Evolutionary conservation across 495 filamentous ascomycete species (phyloP).

Genomic region (Hypoxylon fuscum): DNA sequence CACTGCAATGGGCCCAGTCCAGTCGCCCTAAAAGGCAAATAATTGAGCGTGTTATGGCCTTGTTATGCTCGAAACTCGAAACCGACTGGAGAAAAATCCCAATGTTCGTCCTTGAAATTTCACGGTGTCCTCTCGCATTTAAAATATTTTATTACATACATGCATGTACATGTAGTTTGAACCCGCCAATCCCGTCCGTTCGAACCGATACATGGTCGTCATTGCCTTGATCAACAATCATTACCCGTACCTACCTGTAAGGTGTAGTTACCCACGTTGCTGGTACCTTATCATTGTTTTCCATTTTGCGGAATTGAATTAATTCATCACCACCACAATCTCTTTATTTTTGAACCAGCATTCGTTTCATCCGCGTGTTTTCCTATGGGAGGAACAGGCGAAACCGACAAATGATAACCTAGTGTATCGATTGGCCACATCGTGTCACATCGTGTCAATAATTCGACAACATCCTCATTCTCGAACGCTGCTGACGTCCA

Average conservation of each 20-base stretch:
- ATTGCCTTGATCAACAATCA: constrained; percentile 20
- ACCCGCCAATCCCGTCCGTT: constrained; percentile 23
- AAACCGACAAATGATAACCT: constrained; percentile 32
- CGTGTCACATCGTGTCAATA: constrained; percentile 12
- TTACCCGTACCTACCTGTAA: constrained; percentile 9
- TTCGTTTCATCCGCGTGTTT: constrained; percentile 34
- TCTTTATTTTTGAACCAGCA: constrained; percentile 7
- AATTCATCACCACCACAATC: constrained; percentile 24
- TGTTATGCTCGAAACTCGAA: constrained; percentile 11
- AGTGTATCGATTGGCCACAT: constrained; percentile 25
- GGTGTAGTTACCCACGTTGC: constrained; percentile 19
- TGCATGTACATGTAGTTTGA: too few relatives aligned
- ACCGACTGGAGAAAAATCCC: constrained; percentile 10
- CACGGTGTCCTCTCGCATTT: neutral
- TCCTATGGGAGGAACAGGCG: constrained; percentile 27
- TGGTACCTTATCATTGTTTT: constrained; percentile 25
- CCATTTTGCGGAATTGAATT: constrained; percentile 8
- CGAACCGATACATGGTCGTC: constrained; percentile 33
- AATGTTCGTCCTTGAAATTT: neutral
- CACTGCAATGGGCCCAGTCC: constrained; percentile 12
- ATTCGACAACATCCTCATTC: constrained; percentile 21
- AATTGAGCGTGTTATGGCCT: constrained; percentile 8
- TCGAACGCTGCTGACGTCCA: constrained; percentile 26
- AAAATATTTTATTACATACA: neutral
- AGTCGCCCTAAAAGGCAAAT: constrained; percentile 26